phyloP scores from a whole-genome alignment of 1,139 yeast genomes.

The Meyerozyma smithsonii region DNA sequence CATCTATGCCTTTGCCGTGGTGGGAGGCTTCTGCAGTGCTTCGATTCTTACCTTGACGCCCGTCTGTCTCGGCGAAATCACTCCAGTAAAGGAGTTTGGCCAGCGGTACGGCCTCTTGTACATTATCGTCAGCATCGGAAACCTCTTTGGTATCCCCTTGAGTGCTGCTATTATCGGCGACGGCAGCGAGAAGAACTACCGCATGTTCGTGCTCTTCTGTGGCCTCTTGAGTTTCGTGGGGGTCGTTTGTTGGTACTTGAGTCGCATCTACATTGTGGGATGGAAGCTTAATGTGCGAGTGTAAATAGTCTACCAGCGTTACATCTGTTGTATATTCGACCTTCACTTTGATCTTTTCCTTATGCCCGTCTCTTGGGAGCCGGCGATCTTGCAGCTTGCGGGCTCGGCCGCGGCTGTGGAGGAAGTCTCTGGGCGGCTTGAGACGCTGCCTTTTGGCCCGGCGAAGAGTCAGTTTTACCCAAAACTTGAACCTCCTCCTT shows the following conservation, averaged over 20 bases:
- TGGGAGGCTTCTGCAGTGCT: conserved; percentile 29
- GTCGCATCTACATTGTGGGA: conserved; percentile 33
- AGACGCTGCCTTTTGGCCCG: conserved; percentile 1
- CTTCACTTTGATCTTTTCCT: too few species aligned
- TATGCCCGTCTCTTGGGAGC: neutral
- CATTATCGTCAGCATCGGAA: conserved; percentile 36
- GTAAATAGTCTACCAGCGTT: conserved; percentile 10
- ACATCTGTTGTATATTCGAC: too few species aligned
- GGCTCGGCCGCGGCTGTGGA: too few species aligned
- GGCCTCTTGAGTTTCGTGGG: conserved; percentile 28
- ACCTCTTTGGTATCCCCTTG: conserved; percentile 40
- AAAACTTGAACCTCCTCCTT: neutral
- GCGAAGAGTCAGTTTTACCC: too few species aligned
- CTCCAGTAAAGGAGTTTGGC: conserved; percentile 38
- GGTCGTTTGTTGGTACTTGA: conserved; percentile 26
- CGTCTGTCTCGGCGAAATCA: conserved; percentile 35
- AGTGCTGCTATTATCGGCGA: conserved; percentile 39
- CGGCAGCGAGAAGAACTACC: conserved; percentile 26
- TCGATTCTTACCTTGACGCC: conserved; percentile 35
- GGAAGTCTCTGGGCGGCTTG: conserved; percentile 7
- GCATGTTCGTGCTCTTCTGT: conserved; percentile 32
- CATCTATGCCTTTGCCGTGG: conserved; percentile 31
- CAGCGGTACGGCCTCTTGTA: conserved; percentile 37
- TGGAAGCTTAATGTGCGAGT: conserved; percentile 27
- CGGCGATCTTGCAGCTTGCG: neutral